Conservation (phyloP, 352 stramenopile species). For the Globisporangium yorkense region DNA sequence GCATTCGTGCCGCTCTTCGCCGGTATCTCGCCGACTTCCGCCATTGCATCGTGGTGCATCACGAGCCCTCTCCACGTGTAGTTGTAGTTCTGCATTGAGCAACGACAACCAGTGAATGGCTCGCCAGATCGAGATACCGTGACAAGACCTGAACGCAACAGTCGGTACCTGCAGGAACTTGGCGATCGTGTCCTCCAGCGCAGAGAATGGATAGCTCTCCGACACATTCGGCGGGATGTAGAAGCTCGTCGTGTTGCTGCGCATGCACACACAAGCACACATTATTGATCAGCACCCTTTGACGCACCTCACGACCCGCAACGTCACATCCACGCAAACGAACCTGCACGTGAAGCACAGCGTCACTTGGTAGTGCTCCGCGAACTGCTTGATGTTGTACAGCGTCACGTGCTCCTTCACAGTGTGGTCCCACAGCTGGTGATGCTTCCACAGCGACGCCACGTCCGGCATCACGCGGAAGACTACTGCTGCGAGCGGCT, state of each 20-base stretch:
- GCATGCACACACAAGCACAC: constrained; percentile 4
- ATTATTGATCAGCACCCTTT: neutral
- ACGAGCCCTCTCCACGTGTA: constrained; percentile 73
- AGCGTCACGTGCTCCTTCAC: constrained; percentile 86
- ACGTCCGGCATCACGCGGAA: constrained; percentile 72
- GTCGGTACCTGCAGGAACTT: constrained; percentile 77
- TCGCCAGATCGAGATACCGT: no score
- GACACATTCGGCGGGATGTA: constrained; percentile 81
- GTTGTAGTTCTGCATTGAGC: constrained; percentile 57
- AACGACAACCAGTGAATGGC: neutral
- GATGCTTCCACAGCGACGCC: constrained; percentile 62
- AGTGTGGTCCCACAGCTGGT: constrained; percentile 82
- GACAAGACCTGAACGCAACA: neutral
- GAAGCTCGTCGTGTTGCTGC: constrained; percentile 72
- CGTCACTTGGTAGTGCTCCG: constrained; percentile 84
- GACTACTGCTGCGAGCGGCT: constrained; percentile 44
- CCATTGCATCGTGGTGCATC: constrained; percentile 47
- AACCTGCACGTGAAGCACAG: constrained; percentile 86
- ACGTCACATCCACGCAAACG: neutral
- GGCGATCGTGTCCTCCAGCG: constrained; percentile 81
- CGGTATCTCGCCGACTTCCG: constrained; percentile 13
- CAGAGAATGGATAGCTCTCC: constrained; percentile 80
- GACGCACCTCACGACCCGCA: neutral
- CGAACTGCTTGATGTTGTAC: constrained; percentile 90
- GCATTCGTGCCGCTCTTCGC: constrained; percentile 20